phyloP scores from a whole-genome alignment of 164 flowering plant species.

The Liquidambar formosana region DNA sequence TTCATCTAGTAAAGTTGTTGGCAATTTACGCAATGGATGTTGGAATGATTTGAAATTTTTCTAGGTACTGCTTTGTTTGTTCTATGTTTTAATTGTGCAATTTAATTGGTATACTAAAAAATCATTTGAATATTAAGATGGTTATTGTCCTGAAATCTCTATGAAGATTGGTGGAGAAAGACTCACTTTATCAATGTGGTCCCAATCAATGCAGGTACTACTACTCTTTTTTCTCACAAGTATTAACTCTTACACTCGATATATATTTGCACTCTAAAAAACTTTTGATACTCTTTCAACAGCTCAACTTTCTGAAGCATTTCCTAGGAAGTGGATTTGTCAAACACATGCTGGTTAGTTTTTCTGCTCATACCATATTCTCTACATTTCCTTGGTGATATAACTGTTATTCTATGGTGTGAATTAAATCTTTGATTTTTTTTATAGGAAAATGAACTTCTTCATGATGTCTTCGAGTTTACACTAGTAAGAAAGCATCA shows the following conservation, averaged over 20 bases:
- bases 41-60: not conserved
- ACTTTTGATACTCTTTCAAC: not conserved
- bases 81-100: not conserved
- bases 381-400: not conserved
- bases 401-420: not conserved
- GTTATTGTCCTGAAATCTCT: conserved; percentile 4
- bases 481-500: not conserved
- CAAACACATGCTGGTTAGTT: conserved; percentile 22
- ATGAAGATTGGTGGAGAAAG: conserved; percentile 16
- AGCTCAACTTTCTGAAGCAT: conserved; percentile 22
- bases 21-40: not conserved
- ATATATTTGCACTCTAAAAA: not conserved
- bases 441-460: conserved; percentile 12
- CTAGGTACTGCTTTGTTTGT: not conserved
- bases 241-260: not conserved
- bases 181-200: conserved; percentile 3
- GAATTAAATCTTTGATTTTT: not conserved
- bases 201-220: conserved; percentile 20
- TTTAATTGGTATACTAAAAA: not conserved
- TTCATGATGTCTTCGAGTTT: conserved; percentile 18
- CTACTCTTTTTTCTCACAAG: not conserved
- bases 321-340: conserved; percentile 19
- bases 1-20: not conserved
- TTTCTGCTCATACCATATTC: not conserved
- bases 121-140: conserved; percentile 6